A percentile compares a stretch with the other conserved stretches of the same genome.
These are phyloP conservation scores for Leishmania tarentolae DNA, from an alignment of 208 protist genomes.

Conservation along the genomic window DNA sequence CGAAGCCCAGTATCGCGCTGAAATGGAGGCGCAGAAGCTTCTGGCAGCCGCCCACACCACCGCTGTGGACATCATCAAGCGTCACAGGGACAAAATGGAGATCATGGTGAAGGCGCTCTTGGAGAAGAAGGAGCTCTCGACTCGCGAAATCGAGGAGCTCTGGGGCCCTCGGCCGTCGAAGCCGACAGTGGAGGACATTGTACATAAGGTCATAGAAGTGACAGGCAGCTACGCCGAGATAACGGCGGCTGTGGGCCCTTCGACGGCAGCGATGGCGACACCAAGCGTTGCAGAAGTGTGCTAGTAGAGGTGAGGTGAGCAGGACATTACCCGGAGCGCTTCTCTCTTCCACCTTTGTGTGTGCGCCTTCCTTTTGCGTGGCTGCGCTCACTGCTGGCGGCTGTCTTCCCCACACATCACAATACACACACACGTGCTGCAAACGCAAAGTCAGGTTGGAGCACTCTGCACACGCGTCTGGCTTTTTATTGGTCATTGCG, in stretches of 20 bases:
- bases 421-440: not conserved
- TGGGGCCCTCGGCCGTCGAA: constrained; percentile 72
- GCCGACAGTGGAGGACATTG: constrained; percentile 65
- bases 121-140: constrained; percentile 82
- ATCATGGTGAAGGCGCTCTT: constrained; percentile 52
- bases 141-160: constrained; percentile 68
- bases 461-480: not conserved
- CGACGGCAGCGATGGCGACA: constrained; percentile 12
- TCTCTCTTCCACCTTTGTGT: not conserved
- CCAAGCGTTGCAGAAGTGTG: not conserved
- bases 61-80: constrained; percentile 52
- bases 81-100: constrained; percentile 65
- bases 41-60: constrained; percentile 67
- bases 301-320: not conserved
- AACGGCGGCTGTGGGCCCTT: constrained; percentile 1
- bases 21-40: constrained; percentile 73
- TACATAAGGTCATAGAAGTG: constrained; percentile 28
- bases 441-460: not conserved
- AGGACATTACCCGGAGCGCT: no score
- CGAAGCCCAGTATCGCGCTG: constrained; percentile 69
- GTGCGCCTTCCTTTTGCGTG: not conserved
- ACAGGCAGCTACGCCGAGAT: constrained; percentile 16
- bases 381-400: not conserved
- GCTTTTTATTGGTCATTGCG: not conserved
- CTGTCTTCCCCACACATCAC: not conserved